Base-by-base conservation (phyloP, 2,329 filamentous ascomycete genomes). In the Sphaerulina vaccinii region DNA sequence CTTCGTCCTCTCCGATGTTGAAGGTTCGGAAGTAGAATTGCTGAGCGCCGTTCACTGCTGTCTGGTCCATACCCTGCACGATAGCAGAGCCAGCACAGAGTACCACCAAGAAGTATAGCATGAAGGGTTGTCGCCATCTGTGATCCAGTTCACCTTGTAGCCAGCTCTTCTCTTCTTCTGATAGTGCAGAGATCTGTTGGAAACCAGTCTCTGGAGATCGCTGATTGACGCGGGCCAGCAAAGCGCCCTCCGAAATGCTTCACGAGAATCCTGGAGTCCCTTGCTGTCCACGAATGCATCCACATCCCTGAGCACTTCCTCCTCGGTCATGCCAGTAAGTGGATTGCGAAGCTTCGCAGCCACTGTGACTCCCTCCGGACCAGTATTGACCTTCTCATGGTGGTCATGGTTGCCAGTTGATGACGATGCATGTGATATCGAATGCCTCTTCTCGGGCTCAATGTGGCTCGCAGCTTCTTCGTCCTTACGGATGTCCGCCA, bases 51-150 rank as follows among this genome's bases (percentile, higher is more conserved):
- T 78, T 78, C 54, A 76, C 75, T 27, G 71, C 73, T 0, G 75
- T 77, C 48, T 78, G 73, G 49, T 78, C 76, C 76, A 77, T 77
- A 7, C 73, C 75, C 68, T 75, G 81, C 8, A 66, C 64, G 27
- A 65, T 87, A 71, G 83, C 84, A 84, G 44, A 77, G 71, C 29
- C 76, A 75, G 33, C 78, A 66, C 21, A 74, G 57, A 62, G 77
- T 72, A 42, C 68, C 57, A 44, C 71, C 66, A 52, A 49, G 51
- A 85, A 16, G 82, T 75, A n/a, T 82, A 86, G 62, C 83, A 87
- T 85, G 74, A 53, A 83, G 64, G 56, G 89, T 82, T 90, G 86
- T 5, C 78, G 79, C 86, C 86, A 90, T 55, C 82, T 83, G 62
- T 87, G 77, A 1, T 78, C 79, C 35, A 79, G 76, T 64, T 90